Conservation (phyloP, 2,329 filamentous ascomycete genomes). For the Aschersonia sp. region DNA sequence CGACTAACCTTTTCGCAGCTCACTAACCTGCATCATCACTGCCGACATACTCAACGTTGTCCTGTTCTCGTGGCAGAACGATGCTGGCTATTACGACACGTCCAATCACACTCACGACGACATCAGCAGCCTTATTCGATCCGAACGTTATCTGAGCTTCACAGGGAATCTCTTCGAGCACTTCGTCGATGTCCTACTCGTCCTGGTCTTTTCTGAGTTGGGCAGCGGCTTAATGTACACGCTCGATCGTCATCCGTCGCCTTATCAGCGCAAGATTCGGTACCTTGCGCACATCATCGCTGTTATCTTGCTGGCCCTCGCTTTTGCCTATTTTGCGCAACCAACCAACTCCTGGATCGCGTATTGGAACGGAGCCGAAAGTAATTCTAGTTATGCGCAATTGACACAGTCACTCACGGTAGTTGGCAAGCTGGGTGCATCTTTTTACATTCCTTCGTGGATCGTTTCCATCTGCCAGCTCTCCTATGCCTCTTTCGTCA, state of each 20-base stretch:
- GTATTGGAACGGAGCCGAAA: slow-evolving; percentile 4
- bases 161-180: slow-evolving; percentile 5
- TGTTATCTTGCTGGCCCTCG: not conserved
- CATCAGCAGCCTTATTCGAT: slow-evolving; percentile 3
- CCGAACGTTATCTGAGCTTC: slow-evolving; percentile 5
- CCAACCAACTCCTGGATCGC: slow-evolving; percentile 3
- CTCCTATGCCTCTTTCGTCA: slow-evolving; percentile 4
- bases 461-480: slow-evolving; percentile 2
- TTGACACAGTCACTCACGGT: slow-evolving; percentile 4
- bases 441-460: slow-evolving; percentile 4
- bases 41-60: slow-evolving; percentile 4
- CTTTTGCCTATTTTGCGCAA: slow-evolving; percentile 4
- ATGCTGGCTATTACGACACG: slow-evolving; percentile 4
- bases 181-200: slow-evolving; percentile 1
- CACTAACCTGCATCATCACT: slow-evolving; percentile 3
- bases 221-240: slow-evolving; percentile 4
- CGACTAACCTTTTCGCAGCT: not conserved
- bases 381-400: slow-evolving; percentile 4
- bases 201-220: slow-evolving; percentile 3
- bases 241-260: slow-evolving; percentile 1
- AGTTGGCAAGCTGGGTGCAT: slow-evolving; percentile 3
- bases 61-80: slow-evolving; percentile 5
- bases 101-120: slow-evolving; percentile 3
- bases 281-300: slow-evolving; percentile 1
- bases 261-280: slow-evolving; percentile 2